Percentiles rank a stretch among this genome's conserved stretches.
phyloP scores from a whole-genome alignment of 2,329 filamentous ascomycete genomes.

The Fusarium piperis region DNA sequence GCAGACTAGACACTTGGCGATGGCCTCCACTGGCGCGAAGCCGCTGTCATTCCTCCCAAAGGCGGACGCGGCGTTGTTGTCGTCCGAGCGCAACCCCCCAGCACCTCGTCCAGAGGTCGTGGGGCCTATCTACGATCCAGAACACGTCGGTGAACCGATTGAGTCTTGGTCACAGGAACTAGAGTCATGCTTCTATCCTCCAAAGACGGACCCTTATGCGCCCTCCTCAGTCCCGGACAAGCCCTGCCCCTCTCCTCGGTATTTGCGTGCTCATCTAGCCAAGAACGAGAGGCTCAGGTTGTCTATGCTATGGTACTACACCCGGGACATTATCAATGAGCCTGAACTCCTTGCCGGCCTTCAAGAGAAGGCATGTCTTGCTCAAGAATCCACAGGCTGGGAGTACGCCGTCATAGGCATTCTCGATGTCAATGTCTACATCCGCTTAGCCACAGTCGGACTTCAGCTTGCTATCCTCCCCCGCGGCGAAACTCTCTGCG shows the following conservation, averaged over 20 bases:
- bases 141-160: slow-evolving; percentile 17
- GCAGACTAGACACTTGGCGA: background rate
- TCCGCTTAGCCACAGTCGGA: slow-evolving; percentile 53
- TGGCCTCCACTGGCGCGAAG: background rate
- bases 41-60: slow-evolving; percentile 36
- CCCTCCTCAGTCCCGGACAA: slow-evolving; percentile 22
- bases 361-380: slow-evolving; percentile 54
- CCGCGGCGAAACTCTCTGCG: slow-evolving; percentile 56
- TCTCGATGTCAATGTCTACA: slow-evolving; percentile 54
- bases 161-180: slow-evolving; percentile 19
- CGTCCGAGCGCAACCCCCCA: slow-evolving; percentile 17
- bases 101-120: slow-evolving; percentile 21
- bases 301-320: slow-evolving; percentile 57
- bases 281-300: slow-evolving; percentile 44
- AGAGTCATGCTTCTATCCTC: slow-evolving; percentile 9
- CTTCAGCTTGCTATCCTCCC: slow-evolving; percentile 54
- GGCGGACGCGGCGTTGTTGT: slow-evolving; percentile 40
- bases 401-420: slow-evolving; percentile 57
- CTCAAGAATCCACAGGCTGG: slow-evolving; percentile 54
- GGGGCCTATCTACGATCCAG: slow-evolving; percentile 34
- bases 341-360: slow-evolving; percentile 52
- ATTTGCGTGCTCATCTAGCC: slow-evolving; percentile 39
- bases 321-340: slow-evolving; percentile 51
- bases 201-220: slow-evolving; percentile 8
- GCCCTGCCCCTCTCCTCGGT: slow-evolving; percentile 12